phyloP scores from a whole-genome alignment of 306 rosid genomes.

The Lathyrus aphaca region DNA sequence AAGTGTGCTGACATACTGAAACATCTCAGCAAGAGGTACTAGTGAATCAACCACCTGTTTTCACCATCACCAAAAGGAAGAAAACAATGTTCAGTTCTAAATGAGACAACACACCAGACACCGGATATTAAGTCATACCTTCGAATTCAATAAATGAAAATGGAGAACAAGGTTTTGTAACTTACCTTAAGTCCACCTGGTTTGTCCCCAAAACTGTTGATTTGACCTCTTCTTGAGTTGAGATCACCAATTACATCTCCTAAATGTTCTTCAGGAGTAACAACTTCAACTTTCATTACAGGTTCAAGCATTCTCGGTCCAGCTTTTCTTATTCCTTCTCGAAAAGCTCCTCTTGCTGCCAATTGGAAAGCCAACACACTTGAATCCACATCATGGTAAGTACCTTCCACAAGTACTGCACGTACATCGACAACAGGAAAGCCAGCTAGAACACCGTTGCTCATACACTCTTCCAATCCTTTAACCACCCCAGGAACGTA shows the following conservation, averaged over 20 bases:
- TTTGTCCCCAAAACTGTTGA: slow-evolving; percentile 90
- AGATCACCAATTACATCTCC: slow-evolving; percentile 99
- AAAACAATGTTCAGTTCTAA: neutral
- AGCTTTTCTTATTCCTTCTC: slow-evolving; percentile 83
- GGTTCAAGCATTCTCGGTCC: slow-evolving; percentile 96
- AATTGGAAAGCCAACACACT: slow-evolving; percentile 95
- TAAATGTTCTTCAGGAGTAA: slow-evolving; percentile 93
- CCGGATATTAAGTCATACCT: slow-evolving; percentile 5
- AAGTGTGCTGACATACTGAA: slow-evolving; percentile 88
- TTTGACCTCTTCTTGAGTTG: slow-evolving; percentile 97
- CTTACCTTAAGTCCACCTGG: slow-evolving; percentile 98
- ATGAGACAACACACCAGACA: neutral
- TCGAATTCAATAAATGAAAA: slow-evolving; percentile 21
- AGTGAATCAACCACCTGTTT: slow-evolving; percentile 86
- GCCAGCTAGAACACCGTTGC: slow-evolving; percentile 94
- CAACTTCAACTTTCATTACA: slow-evolving; percentile 91
- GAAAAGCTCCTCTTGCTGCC: slow-evolving; percentile 96
- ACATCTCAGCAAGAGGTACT: slow-evolving; percentile 98
- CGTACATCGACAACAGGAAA: slow-evolving; percentile 94
- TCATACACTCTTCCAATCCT: slow-evolving; percentile 97
- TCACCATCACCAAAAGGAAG: slow-evolving; percentile 31
- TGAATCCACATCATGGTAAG: slow-evolving; percentile 96
- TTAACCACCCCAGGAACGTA: slow-evolving; percentile 97
- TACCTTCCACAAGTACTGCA: slow-evolving; percentile 77
- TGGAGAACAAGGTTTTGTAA: slow-evolving; percentile 17